Evolutionary conservation across 192 early-diverging fungal genomes (phyloP).

Genomic region (Podila horticola): DNA sequence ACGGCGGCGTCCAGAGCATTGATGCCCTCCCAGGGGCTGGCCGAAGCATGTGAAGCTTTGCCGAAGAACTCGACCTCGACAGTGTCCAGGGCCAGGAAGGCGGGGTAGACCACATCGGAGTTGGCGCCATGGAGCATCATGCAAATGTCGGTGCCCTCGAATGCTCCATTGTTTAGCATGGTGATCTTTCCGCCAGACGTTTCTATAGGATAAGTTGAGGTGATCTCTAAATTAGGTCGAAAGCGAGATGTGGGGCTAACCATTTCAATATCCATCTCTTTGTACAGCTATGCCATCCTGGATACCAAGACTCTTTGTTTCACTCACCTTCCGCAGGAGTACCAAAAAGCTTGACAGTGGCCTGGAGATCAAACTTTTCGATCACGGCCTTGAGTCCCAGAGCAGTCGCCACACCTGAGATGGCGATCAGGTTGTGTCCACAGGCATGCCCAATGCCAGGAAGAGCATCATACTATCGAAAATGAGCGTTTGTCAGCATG

Average conservation of each 20-base stretch:
- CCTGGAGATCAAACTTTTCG: conserved; percentile 55
- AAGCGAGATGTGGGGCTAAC: neutral
- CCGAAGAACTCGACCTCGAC: conserved; percentile 77
- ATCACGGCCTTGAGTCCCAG: conserved; percentile 58
- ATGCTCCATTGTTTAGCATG: conserved; percentile 74
- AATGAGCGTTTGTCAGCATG: neutral
- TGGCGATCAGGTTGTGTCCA: conserved; percentile 81
- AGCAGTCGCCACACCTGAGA: conserved; percentile 72
- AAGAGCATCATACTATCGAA: conserved; percentile 68
- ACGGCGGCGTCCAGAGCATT: conserved; percentile 86
- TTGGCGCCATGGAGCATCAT: conserved; percentile 87
- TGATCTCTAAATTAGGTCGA: no score
- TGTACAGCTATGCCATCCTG: neutral
- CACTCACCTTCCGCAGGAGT: conserved; percentile 76
- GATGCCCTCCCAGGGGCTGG: conserved; percentile 62
- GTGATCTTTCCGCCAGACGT: conserved; percentile 73
- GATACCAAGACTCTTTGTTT: neutral
- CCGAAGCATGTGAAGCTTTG: conserved; percentile 75
- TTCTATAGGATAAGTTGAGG: neutral
- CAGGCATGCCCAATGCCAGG: conserved; percentile 74
- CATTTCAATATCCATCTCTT: neutral
- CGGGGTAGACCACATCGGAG: conserved; percentile 56
- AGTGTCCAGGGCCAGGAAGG: conserved; percentile 55
- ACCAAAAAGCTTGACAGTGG: conserved; percentile 77
- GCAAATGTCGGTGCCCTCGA: conserved; percentile 75